Conservation (phyloP, 1,284 basidiomycete species). For the Ganoderma lucidum region DNA sequence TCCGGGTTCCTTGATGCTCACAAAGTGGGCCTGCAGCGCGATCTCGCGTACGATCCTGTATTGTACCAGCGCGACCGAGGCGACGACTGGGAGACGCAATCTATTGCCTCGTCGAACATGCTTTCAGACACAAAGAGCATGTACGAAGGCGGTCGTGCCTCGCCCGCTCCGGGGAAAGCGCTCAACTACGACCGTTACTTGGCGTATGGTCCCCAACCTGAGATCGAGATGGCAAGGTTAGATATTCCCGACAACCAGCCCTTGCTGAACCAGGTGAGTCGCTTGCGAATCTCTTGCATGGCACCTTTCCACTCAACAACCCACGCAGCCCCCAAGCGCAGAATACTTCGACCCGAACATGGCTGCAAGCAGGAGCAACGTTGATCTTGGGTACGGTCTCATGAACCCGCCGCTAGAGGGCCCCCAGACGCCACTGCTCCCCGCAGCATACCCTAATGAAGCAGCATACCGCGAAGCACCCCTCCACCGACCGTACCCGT, state of each 20-base stretch:
- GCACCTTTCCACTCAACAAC: conserved; percentile 2
- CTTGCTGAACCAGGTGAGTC: conserved; percentile 48
- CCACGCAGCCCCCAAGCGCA: conserved; percentile 30
- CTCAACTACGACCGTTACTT: conserved; percentile 64
- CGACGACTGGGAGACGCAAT: conserved; percentile 84
- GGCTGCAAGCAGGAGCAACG: conserved; percentile 35
- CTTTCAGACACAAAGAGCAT: conserved; percentile 52
- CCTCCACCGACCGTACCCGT: conserved; percentile 40
- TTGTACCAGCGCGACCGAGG: conserved; percentile 81
- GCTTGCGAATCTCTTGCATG: background rate
- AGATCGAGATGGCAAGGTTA: conserved; percentile 66
- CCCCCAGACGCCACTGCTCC: conserved; percentile 29
- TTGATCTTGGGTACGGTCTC: conserved; percentile 30
- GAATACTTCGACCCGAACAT: conserved; percentile 39
- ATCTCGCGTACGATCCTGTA: conserved; percentile 79
- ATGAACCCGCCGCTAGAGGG: conserved; percentile 24
- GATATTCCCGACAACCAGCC: conserved; percentile 59
- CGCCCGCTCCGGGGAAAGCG: conserved; percentile 51
- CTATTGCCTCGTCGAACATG: conserved; percentile 66
- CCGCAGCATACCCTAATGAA: conserved; percentile 31
- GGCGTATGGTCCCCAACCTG: conserved; percentile 49
- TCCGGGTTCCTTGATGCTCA: background rate
- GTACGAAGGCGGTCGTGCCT: conserved; percentile 51
- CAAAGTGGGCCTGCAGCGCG: conserved; percentile 48
- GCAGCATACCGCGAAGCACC: conserved; percentile 41